Percentiles rank a stretch among this genome's conserved stretches.
These are phyloP conservation scores for Blattamonas nauphoetae DNA, from an alignment of 78 protist genomes.

Conservation along the genomic window DNA sequence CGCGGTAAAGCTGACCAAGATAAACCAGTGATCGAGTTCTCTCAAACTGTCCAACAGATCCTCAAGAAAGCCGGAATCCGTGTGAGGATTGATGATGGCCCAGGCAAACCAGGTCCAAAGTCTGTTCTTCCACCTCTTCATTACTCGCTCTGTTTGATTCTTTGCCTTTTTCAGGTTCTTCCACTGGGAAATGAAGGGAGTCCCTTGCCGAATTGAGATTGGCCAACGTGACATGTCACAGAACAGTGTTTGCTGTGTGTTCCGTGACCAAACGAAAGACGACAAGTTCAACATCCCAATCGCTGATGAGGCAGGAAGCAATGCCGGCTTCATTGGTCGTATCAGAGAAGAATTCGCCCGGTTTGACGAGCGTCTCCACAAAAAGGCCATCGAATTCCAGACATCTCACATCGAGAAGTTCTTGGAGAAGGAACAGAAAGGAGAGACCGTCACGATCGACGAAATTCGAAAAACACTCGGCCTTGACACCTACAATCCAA, in stretches of 20 bases:
- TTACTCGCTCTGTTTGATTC: neutral
- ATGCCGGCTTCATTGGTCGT: neutral
- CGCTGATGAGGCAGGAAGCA: neutral
- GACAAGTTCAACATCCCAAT: neutral
- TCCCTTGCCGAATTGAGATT: constrained; percentile 37
- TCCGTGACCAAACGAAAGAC: neutral
- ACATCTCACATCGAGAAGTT: neutral
- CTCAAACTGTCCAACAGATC: neutral
- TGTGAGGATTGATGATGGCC: neutral
- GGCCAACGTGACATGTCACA: constrained; percentile 22
- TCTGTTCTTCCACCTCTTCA: neutral
- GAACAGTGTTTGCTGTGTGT: neutral
- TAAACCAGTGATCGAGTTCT: neutral
- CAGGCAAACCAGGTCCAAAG: constrained; percentile 21
- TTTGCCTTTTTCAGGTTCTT: neutral
- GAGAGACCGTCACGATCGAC: constrained; percentile 2
- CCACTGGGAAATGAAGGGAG: constrained; percentile 41
- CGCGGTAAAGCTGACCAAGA: neutral
- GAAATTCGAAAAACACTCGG: neutral
- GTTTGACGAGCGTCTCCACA: neutral
- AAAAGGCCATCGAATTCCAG: neutral
- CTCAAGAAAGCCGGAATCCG: constrained; percentile 21
- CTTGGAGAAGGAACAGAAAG: neutral
- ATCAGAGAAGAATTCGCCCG: neutral
- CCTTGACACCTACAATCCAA: neutral